Conservation (phyloP, 2,329 filamentous ascomycete species). For the Colletotrichum orchidophilum region DNA sequence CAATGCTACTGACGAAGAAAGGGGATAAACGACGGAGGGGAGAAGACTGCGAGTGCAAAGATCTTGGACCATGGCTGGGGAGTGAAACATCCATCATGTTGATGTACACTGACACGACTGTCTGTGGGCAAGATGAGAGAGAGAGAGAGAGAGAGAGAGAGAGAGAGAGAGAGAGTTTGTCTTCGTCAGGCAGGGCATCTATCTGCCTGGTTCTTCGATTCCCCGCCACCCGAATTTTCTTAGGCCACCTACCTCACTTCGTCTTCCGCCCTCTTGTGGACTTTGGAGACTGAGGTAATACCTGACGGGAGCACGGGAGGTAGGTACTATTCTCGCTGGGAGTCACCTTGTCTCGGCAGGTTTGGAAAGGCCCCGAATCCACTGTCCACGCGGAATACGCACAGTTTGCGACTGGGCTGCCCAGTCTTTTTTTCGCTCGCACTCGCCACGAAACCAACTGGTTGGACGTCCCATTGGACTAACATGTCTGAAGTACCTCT, state of each 20-base stretch:
- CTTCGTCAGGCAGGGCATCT: neutral
- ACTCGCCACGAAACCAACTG: neutral
- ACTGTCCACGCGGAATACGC: neutral
- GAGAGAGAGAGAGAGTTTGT: too few relatives aligned
- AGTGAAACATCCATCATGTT: neutral
- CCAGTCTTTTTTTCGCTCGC: neutral
- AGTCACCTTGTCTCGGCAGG: neutral
- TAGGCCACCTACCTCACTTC: too few relatives aligned
- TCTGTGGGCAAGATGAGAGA: too few relatives aligned
- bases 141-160: too few relatives aligned
- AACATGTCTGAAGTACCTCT: neutral
- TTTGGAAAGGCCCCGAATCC: slow-evolving; percentile 2
- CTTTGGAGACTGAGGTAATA: neutral
- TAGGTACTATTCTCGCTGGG: too few relatives aligned
- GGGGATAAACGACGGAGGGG: neutral
- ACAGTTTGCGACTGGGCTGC: neutral
- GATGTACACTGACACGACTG: neutral
- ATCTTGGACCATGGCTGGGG: neutral
- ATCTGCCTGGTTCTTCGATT: neutral
- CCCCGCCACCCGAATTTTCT: neutral
- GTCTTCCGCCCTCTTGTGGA: slow-evolving; percentile 1
- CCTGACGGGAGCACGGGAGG: neutral
- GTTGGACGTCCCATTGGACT: neutral
- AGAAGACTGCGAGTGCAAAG: neutral
- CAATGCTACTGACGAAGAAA: neutral